phyloP scores from a whole-genome alignment of 108 stramenopile species.

The Epithemia pelagica region DNA sequence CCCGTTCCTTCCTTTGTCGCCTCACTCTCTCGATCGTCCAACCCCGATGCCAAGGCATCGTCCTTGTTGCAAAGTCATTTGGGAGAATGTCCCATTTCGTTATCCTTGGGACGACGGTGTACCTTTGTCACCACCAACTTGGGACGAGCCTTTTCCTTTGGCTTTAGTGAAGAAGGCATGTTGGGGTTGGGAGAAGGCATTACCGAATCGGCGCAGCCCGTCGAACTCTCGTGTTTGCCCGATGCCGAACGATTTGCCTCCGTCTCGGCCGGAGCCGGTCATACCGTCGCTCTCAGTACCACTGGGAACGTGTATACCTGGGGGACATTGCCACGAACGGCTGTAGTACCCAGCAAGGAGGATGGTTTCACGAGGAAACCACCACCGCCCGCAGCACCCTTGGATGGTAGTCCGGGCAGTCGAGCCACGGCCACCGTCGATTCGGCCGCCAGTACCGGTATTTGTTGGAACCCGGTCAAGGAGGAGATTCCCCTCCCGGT shows the following conservation, averaged over 20 bases:
- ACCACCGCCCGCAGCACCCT: background rate
- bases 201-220: constrained; percentile 26
- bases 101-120: constrained; percentile 58
- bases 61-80: background rate
- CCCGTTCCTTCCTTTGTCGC: constrained; percentile 16
- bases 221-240: constrained; percentile 20
- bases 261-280: background rate
- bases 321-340: background rate
- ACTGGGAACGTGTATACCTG: background rate
- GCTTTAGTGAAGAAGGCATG: constrained; percentile 62
- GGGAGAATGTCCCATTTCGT: constrained; percentile 27
- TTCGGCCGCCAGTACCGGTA: background rate
- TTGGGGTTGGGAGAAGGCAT: constrained; percentile 43
- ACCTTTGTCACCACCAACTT: constrained; percentile 59
- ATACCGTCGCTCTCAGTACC: constrained; percentile 1
- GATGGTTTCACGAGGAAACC: no score
- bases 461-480: background rate
- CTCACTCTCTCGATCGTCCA: constrained; percentile 6
- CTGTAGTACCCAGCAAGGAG: background rate
- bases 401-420: background rate
- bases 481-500: background rate
- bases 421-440: background rate
- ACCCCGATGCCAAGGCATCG: constrained; percentile 1
- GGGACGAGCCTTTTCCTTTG: constrained; percentile 60
- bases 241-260: background rate